A percentile compares a stretch with the other conserved stretches of the same genome.
Evolutionary conservation across 306 rosid species (phyloP).

Genomic region (Pyrus bretschneideri): DNA sequence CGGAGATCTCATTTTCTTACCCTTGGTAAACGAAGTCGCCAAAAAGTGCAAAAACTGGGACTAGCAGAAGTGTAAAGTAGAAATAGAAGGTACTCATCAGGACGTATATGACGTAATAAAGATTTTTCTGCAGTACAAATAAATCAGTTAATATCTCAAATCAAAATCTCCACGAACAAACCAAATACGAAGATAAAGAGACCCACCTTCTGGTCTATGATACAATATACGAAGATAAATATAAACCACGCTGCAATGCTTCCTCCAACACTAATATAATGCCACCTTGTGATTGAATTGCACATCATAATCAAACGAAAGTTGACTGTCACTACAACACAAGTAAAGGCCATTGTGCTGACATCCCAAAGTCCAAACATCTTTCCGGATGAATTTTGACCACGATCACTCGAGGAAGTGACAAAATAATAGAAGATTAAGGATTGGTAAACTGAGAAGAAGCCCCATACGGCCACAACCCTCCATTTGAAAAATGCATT

Average conservation of each 20-base stretch:
- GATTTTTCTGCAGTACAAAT: slow-evolving; percentile 64
- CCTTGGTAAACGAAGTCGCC: slow-evolving; percentile 85
- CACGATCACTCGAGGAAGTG: slow-evolving; percentile 40
- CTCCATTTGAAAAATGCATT: slow-evolving; percentile 81
- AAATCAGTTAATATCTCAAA: slow-evolving; percentile 6
- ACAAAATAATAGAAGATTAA: slow-evolving; percentile 67
- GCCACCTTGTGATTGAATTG: slow-evolving; percentile 90
- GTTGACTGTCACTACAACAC: slow-evolving; percentile 84
- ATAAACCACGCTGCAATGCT: slow-evolving; percentile 87
- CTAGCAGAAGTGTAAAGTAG: slow-evolving; percentile 67
- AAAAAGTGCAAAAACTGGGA: slow-evolving; percentile 79
- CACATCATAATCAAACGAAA: slow-evolving; percentile 79
- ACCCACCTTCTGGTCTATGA: slow-evolving; percentile 64
- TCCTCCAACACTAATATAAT: slow-evolving; percentile 86
- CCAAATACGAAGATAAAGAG: slow-evolving; percentile 7
- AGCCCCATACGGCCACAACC: slow-evolving; percentile 88
- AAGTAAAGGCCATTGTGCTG: slow-evolving; percentile 91
- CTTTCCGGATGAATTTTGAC: slow-evolving; percentile 63
- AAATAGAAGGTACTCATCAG: slow-evolving; percentile 84
- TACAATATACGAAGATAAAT: slow-evolving; percentile 63
- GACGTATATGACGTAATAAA: slow-evolving; percentile 73
- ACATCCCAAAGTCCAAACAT: slow-evolving; percentile 89
- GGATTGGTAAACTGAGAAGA: slow-evolving; percentile 84
- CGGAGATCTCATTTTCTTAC: slow-evolving; percentile 31
- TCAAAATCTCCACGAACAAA: neutral